Conservation (phyloP, 2,329 filamentous ascomycete species). For the Aspergillus versicolor region DNA sequence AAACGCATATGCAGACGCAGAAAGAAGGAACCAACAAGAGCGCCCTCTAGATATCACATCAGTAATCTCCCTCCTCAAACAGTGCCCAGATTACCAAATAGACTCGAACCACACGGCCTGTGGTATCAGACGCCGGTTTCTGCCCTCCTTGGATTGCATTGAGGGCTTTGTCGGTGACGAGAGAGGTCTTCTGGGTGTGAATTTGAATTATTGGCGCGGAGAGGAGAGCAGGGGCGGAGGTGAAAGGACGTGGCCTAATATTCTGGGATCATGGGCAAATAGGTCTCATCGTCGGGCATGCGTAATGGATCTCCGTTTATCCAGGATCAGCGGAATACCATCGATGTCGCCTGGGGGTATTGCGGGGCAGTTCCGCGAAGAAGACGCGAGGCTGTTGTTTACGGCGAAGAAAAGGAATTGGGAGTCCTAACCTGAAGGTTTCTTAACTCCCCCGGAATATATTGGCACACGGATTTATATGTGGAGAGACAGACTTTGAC, state of each 20-base stretch:
- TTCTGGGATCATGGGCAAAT: slow-evolving; percentile 24
- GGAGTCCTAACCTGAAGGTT: slow-evolving; percentile 25
- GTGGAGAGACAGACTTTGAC: not conserved
- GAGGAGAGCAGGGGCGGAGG: not conserved
- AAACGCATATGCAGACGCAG: slow-evolving; percentile 9
- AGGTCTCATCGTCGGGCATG: slow-evolving; percentile 17
- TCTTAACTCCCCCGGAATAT: not conserved
- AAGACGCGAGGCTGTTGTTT: slow-evolving; percentile 35
- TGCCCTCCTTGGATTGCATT: slow-evolving; percentile 39
- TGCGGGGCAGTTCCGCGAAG: slow-evolving; percentile 19
- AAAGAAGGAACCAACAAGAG: slow-evolving; percentile 4
- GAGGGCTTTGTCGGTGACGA: slow-evolving; percentile 36
- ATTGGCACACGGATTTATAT: not conserved
- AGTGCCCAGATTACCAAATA: slow-evolving; percentile 45
- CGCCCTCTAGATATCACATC: slow-evolving; percentile 27
- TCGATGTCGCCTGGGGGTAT: slow-evolving; percentile 14
- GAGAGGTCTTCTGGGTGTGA: slow-evolving; percentile 32
- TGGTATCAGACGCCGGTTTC: slow-evolving; percentile 41
- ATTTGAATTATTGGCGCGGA: slow-evolving; percentile 15
- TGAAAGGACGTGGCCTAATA: slow-evolving; percentile 12
- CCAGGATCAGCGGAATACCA: slow-evolving; percentile 24
- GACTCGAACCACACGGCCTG: slow-evolving; percentile 43
- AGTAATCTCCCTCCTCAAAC: slow-evolving; percentile 39
- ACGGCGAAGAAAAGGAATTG: slow-evolving; percentile 37
- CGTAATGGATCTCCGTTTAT: slow-evolving; percentile 26